Evolutionary conservation across 2,329 filamentous ascomycete species (phyloP).

Genomic region (Aspergillus caelatus): DNA sequence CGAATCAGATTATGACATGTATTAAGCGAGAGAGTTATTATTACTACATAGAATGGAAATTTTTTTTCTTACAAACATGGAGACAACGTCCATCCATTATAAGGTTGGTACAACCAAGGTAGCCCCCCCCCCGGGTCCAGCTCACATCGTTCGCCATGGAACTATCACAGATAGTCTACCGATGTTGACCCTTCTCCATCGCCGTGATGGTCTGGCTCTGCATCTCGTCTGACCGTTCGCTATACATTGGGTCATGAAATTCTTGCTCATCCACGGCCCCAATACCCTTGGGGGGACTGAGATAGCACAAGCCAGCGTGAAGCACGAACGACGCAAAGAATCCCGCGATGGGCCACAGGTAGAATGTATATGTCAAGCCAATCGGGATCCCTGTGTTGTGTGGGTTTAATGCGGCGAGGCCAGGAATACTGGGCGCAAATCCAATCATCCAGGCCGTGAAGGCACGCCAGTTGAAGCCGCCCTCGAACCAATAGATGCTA

Average conservation of each 20-base stretch:
- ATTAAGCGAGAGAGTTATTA: too few species aligned
- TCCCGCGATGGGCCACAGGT: background rate
- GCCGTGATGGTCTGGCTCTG: background rate
- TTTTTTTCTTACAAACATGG: background rate
- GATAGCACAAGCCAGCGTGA: background rate
- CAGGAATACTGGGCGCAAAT: background rate
- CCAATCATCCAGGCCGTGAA: conserved; percentile 29
- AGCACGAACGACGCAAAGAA: background rate
- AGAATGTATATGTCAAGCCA: background rate
- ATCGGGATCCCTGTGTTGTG: background rate
- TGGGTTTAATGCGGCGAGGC: background rate
- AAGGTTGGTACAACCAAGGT: too few species aligned
- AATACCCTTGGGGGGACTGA: background rate
- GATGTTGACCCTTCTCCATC: background rate
- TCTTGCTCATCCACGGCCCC: background rate
- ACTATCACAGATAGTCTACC: background rate
- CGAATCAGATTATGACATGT: too few species aligned
- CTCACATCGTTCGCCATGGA: background rate
- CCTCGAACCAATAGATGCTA: conserved; percentile 47
- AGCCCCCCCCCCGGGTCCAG: too few species aligned
- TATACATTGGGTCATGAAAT: background rate
- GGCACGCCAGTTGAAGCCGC: conserved; percentile 50
- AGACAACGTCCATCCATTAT: background rate
- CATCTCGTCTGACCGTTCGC: background rate
- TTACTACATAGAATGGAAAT: too few species aligned